These are phyloP conservation scores for Suillus lakei DNA, from an alignment of 768 basidiomycete species.

Conservation along the genomic window DNA sequence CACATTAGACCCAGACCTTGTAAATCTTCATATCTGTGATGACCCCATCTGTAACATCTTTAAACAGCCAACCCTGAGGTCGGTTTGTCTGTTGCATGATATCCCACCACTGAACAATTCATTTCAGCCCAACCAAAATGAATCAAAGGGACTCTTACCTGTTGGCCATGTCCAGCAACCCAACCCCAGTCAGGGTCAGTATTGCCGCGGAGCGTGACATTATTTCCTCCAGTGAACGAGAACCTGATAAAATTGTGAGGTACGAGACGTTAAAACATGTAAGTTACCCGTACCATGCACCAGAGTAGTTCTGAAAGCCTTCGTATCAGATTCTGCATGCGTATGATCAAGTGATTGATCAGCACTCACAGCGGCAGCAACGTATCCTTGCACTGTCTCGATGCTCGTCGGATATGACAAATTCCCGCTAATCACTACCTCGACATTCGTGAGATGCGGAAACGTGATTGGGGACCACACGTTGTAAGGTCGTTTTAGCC, in stretches of 20 bases:
- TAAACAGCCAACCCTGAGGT: slow-evolving; percentile 59
- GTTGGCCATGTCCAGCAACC: slow-evolving; percentile 65
- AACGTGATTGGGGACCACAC: slow-evolving; percentile 65
- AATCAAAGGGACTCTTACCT: slow-evolving; percentile 31
- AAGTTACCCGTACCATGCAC: slow-evolving; percentile 42
- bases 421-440: slow-evolving; percentile 61
- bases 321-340: slow-evolving; percentile 4
- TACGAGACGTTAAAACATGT: background rate
- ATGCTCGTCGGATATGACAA: slow-evolving; percentile 59
- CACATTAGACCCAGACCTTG: slow-evolving; percentile 40
- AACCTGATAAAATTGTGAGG: slow-evolving; percentile 44
- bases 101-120: slow-evolving; percentile 58
- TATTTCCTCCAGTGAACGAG: slow-evolving; percentile 55
- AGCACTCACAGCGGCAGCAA: slow-evolving; percentile 47
- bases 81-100: slow-evolving; percentile 54
- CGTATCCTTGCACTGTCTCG: slow-evolving; percentile 51
- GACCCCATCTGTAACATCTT: slow-evolving; percentile 54
- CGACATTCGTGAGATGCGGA: slow-evolving; percentile 57
- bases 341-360: background rate
- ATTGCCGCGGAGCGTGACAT: slow-evolving; percentile 62
- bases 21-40: slow-evolving; percentile 63
- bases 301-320: slow-evolving; percentile 43
- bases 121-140: background rate
- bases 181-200: slow-evolving; percentile 64
- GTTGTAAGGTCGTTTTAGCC: slow-evolving; percentile 61